A percentile compares a stretch with the other conserved stretches of the same genome.
phyloP scores from a whole-genome alignment of 1,139 yeast species.

The Hyphopichia wangnamkhiaoensis region DNA sequence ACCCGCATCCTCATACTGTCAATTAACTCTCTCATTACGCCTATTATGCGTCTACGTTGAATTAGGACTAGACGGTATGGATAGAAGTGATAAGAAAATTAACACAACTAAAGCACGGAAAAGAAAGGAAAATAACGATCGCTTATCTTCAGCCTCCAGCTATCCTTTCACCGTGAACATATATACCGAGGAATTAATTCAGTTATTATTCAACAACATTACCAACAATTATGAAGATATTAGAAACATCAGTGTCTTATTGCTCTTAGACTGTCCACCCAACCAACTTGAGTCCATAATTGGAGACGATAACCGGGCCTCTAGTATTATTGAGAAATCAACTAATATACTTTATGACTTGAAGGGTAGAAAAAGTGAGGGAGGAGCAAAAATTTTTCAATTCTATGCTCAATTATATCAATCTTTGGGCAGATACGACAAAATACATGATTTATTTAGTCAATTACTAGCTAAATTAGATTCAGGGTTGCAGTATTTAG shows the following conservation, averaged over 20 bases:
- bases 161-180: conserved; percentile 30
- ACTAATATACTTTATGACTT: conserved; percentile 49
- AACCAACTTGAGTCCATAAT: conserved; percentile 17
- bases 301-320: conserved; percentile 15
- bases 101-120: conserved; percentile 6
- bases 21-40: conserved; percentile 51
- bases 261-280: conserved; percentile 53
- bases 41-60: conserved; percentile 50
- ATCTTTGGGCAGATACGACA: conserved; percentile 15
- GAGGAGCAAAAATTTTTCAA: conserved; percentile 71
- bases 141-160: not conserved
- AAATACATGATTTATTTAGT: conserved; percentile 26
- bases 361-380: conserved; percentile 76
- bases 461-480: conserved; percentile 29
- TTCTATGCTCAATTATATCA: conserved; percentile 38
- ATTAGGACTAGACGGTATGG: conserved; percentile 56
- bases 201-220: conserved; percentile 59
- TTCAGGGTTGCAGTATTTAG: conserved; percentile 2
- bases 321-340: conserved; percentile 30
- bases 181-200: conserved; percentile 36
- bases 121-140: conserved; percentile 8
- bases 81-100: conserved; percentile 13
- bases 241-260: conserved; percentile 50
- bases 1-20: conserved; percentile 74
- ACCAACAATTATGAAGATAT: conserved; percentile 77